These are phyloP conservation scores for Cryptosporidium felis DNA, from an alignment of 169 alveolate species.

Conservation along the genomic window DNA sequence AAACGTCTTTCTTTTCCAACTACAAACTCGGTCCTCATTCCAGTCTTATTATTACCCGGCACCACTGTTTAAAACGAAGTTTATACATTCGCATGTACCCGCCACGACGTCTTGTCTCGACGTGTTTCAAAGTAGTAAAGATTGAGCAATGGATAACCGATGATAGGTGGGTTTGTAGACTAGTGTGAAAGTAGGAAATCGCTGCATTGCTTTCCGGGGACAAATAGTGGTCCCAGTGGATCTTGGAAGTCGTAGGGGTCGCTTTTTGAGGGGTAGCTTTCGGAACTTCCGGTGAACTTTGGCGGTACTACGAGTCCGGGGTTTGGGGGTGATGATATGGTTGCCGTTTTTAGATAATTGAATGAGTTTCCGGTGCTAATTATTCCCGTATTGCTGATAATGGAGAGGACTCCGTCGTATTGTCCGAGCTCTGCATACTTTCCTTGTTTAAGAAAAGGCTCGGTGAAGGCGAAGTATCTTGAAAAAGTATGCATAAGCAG, in stretches of 20 bases:
- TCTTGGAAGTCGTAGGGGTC: constrained; percentile 54
- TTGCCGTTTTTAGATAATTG: constrained; percentile 41
- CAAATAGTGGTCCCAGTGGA: constrained; percentile 64
- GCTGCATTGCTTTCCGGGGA: constrained; percentile 56
- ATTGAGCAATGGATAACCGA: too few species aligned
- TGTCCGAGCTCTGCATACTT: constrained; percentile 62
- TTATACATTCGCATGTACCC: too few species aligned
- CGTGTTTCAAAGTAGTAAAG: too few species aligned
- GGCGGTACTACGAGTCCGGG: constrained; percentile 67
- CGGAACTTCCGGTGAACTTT: constrained; percentile 18
- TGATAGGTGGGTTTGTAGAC: too few species aligned
- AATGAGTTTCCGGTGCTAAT: constrained; percentile 9
- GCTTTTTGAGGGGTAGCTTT: constrained; percentile 34
- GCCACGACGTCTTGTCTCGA: too few species aligned
- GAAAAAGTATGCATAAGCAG: constrained; percentile 42
- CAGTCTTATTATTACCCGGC: too few species aligned
- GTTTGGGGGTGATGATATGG: constrained; percentile 36
- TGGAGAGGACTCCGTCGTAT: constrained; percentile 27
- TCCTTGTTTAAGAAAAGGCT: constrained; percentile 38
- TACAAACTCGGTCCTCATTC: too few species aligned
- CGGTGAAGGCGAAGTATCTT: constrained; percentile 45
- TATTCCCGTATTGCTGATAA: constrained; percentile 1
- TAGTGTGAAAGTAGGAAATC: constrained; percentile 27
- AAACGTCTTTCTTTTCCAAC: too few species aligned
- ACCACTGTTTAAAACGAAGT: too few species aligned